Percentiles rank a stretch among this genome's conserved stretches.
Evolutionary conservation across 2,329 filamentous ascomycete genomes (phyloP).

Genomic region (Fusarium transvaalense): DNA sequence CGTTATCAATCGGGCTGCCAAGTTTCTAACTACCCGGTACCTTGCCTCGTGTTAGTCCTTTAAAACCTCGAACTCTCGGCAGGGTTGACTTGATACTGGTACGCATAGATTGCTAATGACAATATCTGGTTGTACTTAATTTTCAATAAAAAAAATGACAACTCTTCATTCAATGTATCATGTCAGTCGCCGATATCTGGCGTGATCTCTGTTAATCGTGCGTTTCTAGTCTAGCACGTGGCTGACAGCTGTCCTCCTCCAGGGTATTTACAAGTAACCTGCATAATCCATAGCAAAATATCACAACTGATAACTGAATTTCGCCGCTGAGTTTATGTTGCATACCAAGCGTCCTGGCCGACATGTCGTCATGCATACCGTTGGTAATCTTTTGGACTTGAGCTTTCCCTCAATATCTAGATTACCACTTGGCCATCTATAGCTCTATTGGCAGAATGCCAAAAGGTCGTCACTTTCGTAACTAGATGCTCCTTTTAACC

Average conservation of each 20-base stretch:
- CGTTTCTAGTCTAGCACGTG: slow-evolving; percentile 30
- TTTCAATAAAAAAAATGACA: neutral
- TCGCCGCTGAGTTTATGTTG: slow-evolving; percentile 20
- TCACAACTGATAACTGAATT: slow-evolving; percentile 19
- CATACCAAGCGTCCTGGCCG: slow-evolving; percentile 16
- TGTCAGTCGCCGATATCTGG: slow-evolving; percentile 7
- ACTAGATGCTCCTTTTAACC: neutral
- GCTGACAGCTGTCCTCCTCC: slow-evolving; percentile 32
- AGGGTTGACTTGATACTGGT: slow-evolving; percentile 1
- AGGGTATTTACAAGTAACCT: slow-evolving; percentile 27
- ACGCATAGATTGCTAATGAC: neutral
- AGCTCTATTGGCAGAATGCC: neutral
- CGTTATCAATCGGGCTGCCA: slow-evolving; percentile 11
- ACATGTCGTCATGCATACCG: slow-evolving; percentile 11
- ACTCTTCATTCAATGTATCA: neutral
- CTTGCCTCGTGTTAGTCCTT: neutral
- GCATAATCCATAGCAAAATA: slow-evolving; percentile 22
- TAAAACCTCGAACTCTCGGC: slow-evolving; percentile 1
- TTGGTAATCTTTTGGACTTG: slow-evolving; percentile 3
- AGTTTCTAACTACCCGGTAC: neutral
- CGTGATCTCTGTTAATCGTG: slow-evolving; percentile 20
- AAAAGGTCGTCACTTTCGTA: slow-evolving; percentile 20
- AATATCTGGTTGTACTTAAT: neutral
- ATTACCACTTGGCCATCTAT: slow-evolving; percentile 6
- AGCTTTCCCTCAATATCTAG: slow-evolving; percentile 8